Evolutionary conservation across 75 land plant genomes (phyloP), one percentile per base, ranked within the genome.

Genomic region (Pinus albicaulis): DNA sequence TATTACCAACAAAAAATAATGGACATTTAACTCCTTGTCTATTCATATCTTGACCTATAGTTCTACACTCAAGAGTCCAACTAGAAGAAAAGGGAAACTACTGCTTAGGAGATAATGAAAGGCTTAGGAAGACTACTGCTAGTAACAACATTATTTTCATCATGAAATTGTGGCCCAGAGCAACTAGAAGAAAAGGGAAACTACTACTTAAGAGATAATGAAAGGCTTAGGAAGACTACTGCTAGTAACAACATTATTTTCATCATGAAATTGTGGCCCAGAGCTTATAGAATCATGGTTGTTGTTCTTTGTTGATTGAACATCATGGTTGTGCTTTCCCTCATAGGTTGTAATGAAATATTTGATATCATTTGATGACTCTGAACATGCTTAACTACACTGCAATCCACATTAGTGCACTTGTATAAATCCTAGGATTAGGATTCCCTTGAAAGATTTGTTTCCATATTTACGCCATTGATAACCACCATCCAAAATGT

Each of bases 391-490:
- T 82, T 82, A 53, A 72, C 55, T 31, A 82, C 84, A 3, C 44
- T 78, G 55, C 84, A 82, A 26, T 71, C 79, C 55, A 72, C 62
- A 57, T 74, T 74, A 4, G 84, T 82, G 68, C 84, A 82, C 53
- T 80, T 73, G 71, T 82, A 78, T 82, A 82, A 76, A 78, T 82
- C 99, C 99, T 91, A 66, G 99, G 99, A 80, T 96, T 72, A 36
- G 95, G 99, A 80, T 94, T 96, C 28, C 99, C 77, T 96, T 96
- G 60, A 96, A 98, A 34, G 94, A 93, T 84, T 96, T 96, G 83
- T 96, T 98, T 52, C 99, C 99, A 87, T 96, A 96, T 74, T 96
- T 96, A 61, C 99, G 89, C 99, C 99, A 96, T 48, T 91, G 87
- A 71, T 94, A 96, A 38, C 99, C 99, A 86, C 94, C 99, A 89